Evolutionary conservation across 2,329 filamentous ascomycete genomes (phyloP), one percentile per base, ranked within the genome.

Genomic region (Alternaria triticimaculans): DNA sequence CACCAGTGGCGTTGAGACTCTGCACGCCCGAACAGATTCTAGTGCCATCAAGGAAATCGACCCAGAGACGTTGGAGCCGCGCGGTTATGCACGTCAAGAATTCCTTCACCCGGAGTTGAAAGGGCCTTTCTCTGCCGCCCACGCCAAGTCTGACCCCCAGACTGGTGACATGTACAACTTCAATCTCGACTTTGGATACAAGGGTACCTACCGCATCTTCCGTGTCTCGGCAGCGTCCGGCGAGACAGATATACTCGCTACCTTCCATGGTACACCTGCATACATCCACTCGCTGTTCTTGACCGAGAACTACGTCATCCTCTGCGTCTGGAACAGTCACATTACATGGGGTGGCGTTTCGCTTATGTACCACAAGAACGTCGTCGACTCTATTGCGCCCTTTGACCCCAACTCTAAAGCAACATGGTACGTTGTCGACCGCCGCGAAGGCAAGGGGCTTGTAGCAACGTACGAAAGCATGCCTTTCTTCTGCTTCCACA

Each of bases 261-360:
- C 86, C 0, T 87, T 96, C 63, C 78, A 80, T 0, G 83, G 81
- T 4, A 78, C 80, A 2, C 82, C 90, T 0, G 89, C 92, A 0
- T 96, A 96, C 72, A 87, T 96, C n/a, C 93, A 96, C 80, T 95
- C 92, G 9, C 86, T 95, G 71, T 93, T 93, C 72, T 79, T 96
- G 25, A 91, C 92, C 0, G 81, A 87, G 15, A 87, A 89, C 70
- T 91, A 90, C 72, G 87, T 94, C 2, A 81, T 96, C 0, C 81
- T 96, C 5, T 94, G 91, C 73, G 81, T 96, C 1, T 94, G 91
- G 71, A 88, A 88, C 15, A 85, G 90, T 0, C 88, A 90, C 66
- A 84, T 89, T 44, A 84, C 81, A 2, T 83, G 81, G 69, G 82
- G 80, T 10, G 92, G 92, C 0, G 63, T 89, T 2, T 85, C 84